Base-by-base conservation (phyloP, 805 yeast genomes). In the Zygosaccharomyces bisporus region DNA sequence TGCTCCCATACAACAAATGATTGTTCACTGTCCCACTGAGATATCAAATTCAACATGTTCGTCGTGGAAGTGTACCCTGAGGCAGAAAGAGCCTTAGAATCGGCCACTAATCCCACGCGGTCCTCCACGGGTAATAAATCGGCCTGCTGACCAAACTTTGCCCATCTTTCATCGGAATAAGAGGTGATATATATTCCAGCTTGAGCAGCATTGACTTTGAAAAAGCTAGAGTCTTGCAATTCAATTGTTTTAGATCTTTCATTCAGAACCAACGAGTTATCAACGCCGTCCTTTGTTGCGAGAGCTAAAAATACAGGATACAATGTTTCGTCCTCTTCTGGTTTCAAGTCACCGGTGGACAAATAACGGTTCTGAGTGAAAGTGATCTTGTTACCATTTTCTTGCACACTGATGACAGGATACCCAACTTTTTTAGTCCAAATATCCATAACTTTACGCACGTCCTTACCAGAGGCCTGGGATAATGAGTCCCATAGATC, bases 401-500 rank as follows among this genome's bases (percentile, higher is more conserved):
- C 90, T 40, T 74, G 71, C 30, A 85, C 90, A 25, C 76, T 68
- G 39, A 86, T 69, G 12, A 86, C 79, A 19, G 95, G 95, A 71
- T 73, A 86, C 6, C 95, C 95, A 47, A 83, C 77, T 58, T 82
- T 77, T 56, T 79, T 79, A 46, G 89, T 85, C 95, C 95, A 86
- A 47, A 79, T 76, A 57, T 80, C 79, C 93, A 86, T 86, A 32
- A 82, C 84, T 46, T 69, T 66, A 44, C 76, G 78, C 37, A 86
- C 90, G 57, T 85, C 83, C 56, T 83, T 72, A 19, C 90, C 90
- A 43, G 84, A 75, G 21, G 77, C 88, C 21, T 77, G 81, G 35
- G 82, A 68, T 48, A 86, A 71, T 25, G 89, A 79, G 52, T 73
- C 76, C 95, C 95, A 86, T 57, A 86, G 72, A 60, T 85, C 91